These are phyloP conservation scores for Alnus rubra DNA, from an alignment of 306 rosid genomes.

Conservation along the genomic window DNA sequence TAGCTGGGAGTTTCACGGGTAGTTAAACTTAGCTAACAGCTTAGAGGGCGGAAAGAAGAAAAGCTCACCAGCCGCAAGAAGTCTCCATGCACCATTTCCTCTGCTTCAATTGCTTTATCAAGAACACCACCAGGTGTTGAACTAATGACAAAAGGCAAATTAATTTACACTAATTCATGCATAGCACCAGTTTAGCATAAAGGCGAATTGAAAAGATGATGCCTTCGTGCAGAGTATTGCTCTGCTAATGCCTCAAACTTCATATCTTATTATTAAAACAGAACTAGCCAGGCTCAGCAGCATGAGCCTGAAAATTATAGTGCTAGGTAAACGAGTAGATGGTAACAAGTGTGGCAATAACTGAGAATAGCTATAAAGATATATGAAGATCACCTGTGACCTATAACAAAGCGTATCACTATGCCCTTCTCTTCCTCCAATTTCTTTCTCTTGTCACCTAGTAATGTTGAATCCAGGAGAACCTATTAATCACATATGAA, in stretches of 20 bases:
- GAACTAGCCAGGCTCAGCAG: not conserved
- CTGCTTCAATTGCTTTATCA: conserved; percentile 74
- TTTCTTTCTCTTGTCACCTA: conserved; percentile 69
- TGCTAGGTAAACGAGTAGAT: not conserved
- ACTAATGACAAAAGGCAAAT: conserved; percentile 38
- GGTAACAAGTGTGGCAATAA: not conserved
- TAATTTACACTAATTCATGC: not conserved
- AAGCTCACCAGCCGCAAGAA: conserved; percentile 83
- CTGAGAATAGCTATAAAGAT: not conserved
- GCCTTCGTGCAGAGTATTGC: not conserved
- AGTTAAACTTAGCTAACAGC: not conserved
- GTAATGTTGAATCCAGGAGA: conserved; percentile 23
- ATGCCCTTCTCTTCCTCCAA: conserved; percentile 90
- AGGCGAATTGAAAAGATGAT: not conserved
- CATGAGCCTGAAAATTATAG: not conserved
- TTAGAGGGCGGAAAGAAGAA: conserved; percentile 25
- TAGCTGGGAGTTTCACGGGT: not conserved
- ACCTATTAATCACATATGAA: conserved; percentile 26
- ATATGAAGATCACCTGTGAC: conserved; percentile 68
- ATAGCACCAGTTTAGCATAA: not conserved
- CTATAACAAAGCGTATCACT: conserved; percentile 82
- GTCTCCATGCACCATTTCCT: conserved; percentile 71
- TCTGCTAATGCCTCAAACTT: conserved; percentile 9
- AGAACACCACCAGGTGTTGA: conserved; percentile 80
- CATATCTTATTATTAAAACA: not conserved